Evolutionary conservation across 768 basidiomycete species (phyloP).

Genomic region (Auriscalpium orientale): DNA sequence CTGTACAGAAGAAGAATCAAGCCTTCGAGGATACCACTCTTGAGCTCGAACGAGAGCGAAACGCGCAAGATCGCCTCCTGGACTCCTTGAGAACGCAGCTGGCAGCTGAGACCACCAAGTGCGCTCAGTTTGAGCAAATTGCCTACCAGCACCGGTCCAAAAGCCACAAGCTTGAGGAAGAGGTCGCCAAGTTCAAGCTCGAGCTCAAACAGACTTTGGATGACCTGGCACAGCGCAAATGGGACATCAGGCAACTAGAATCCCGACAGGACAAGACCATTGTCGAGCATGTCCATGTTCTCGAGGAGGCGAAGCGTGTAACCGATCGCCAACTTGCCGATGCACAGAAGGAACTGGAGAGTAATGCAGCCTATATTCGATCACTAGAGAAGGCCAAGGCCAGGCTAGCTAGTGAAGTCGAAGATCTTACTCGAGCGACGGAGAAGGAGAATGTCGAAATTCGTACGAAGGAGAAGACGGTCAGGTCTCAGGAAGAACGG

Average conservation of each 20-base stretch:
- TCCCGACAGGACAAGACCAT: conserved; percentile 95
- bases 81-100: conserved; percentile 67
- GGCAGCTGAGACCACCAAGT: conserved; percentile 64
- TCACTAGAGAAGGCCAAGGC: conserved; percentile 80
- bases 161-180: conserved; percentile 57
- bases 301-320: conserved; percentile 91
- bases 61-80: conserved; percentile 61
- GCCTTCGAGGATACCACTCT: conserved; percentile 86
- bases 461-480: conserved; percentile 61
- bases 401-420: conserved; percentile 69
- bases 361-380: conserved; percentile 67
- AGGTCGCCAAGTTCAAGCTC: conserved; percentile 62
- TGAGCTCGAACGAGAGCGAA: conserved; percentile 77
- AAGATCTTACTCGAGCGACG: conserved; percentile 71
- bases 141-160: conserved; percentile 62
- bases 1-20: conserved; percentile 68
- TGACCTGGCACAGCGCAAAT: conserved; percentile 75
- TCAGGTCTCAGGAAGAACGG: conserved; percentile 53
- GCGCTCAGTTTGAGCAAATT: conserved; percentile 66
- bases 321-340: conserved; percentile 87
- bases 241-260: conserved; percentile 80
- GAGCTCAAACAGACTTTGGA: conserved; percentile 76
- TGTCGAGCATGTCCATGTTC: conserved; percentile 93
- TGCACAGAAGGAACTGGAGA: conserved; percentile 70
- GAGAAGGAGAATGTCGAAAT: conserved; percentile 62